Evolutionary conservation across 1,284 basidiomycete species (phyloP).

Genomic region (Trichosporon sp.): DNA sequence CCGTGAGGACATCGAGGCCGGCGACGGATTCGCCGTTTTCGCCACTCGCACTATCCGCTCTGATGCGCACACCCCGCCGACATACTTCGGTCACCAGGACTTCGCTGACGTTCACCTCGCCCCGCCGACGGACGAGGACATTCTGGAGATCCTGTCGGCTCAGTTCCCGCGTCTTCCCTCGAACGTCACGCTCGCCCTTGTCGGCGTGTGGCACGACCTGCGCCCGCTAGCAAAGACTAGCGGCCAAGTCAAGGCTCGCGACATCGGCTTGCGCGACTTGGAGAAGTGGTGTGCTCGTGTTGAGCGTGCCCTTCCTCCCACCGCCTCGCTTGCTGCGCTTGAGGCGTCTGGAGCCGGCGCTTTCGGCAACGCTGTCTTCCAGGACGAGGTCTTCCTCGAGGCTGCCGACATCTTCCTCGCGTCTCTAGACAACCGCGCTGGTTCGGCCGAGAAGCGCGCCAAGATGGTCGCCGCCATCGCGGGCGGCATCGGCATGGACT

Average conservation of each 20-base stretch:
- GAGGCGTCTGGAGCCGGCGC: conserved; percentile 56
- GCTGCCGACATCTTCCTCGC: conserved; percentile 93
- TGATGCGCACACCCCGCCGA: conserved; percentile 57
- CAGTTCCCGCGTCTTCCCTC: conserved; percentile 68
- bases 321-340: conserved; percentile 36
- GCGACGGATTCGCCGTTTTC: conserved; percentile 74
- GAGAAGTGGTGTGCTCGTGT: conserved; percentile 84
- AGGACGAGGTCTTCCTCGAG: conserved; percentile 89
- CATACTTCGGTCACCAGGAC: conserved; percentile 80
- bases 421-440: conserved; percentile 62
- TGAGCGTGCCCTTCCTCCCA: conserved; percentile 64
- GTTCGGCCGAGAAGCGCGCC: conserved; percentile 41
- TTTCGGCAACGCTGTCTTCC: conserved; percentile 73
- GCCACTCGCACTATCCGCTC: conserved; percentile 70
- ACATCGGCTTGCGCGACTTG: conserved; percentile 78
- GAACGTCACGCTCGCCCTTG: conserved; percentile 50
- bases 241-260: conserved; percentile 54
- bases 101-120: conserved; percentile 71
- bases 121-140: conserved; percentile 67
- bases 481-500: conserved; percentile 67
- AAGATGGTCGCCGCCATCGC: conserved; percentile 61
- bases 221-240: conserved; percentile 49
- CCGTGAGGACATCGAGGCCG: conserved; percentile 69
- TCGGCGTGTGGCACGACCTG: conserved; percentile 50
- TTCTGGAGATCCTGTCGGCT: conserved; percentile 68